These are phyloP conservation scores for Arachnomyces sp. DNA, from an alignment of 2,329 filamentous ascomycete genomes.

Conservation along the genomic window DNA sequence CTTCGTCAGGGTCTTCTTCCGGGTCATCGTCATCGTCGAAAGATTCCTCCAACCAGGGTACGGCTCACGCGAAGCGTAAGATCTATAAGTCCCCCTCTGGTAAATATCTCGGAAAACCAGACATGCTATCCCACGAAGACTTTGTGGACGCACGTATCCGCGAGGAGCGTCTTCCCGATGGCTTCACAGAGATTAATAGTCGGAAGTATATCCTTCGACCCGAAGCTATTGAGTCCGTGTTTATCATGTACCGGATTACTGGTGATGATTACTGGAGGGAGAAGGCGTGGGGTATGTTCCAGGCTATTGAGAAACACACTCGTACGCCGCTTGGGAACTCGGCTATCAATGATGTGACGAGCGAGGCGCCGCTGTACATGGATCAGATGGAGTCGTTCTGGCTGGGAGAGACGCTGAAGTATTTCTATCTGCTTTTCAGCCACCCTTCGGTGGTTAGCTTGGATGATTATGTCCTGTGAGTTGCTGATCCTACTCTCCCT, in stretches of 20 bases:
- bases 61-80: not conserved
- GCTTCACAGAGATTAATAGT: conserved; percentile 31
- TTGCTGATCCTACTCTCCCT: conserved; percentile 11
- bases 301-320: conserved; percentile 53
- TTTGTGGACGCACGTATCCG: conserved; percentile 31
- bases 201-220: conserved; percentile 43
- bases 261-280: conserved; percentile 57
- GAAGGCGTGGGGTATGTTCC: conserved; percentile 68
- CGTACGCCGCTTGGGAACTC: conserved; percentile 55
- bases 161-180: conserved; percentile 36
- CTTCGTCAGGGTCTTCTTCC: not conserved
- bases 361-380: conserved; percentile 33
- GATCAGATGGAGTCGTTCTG: conserved; percentile 71
- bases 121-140: conserved; percentile 30
- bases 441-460: conserved; percentile 35
- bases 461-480: conserved; percentile 41
- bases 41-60: conserved; percentile 1
- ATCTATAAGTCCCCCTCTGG: conserved; percentile 3
- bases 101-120: conserved; percentile 13
- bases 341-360: conserved; percentile 58
- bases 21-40: not conserved
- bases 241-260: conserved; percentile 67
- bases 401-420: conserved; percentile 47
- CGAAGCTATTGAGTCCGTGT: conserved; percentile 74
- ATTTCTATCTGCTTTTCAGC: conserved; percentile 41